Conservation (phyloP, 2,329 filamentous ascomycete genomes). For the Akanthomyces uredinophilus region DNA sequence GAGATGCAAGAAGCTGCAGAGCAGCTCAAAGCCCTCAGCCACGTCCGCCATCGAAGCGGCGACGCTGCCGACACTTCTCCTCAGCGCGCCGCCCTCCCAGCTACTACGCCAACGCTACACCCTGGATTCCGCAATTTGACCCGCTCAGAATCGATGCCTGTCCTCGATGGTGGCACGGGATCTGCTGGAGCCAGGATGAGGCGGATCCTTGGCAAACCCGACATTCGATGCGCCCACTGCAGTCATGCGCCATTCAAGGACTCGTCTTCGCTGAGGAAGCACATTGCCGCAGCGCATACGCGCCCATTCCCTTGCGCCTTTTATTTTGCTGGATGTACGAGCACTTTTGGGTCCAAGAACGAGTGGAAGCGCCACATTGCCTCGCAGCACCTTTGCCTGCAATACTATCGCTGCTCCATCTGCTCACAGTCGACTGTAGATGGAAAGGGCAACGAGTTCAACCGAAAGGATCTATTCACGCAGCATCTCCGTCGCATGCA, state of each 20-base stretch:
- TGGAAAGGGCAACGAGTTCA: conserved; percentile 68
- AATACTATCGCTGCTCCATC: conserved; percentile 59
- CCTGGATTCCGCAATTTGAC: conserved; percentile 4
- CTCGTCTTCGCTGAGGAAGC: conserved; percentile 59
- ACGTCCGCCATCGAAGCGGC: conserved; percentile 52
- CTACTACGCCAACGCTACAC: not conserved
- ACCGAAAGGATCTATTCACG: conserved; percentile 92
- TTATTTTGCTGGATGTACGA: conserved; percentile 73
- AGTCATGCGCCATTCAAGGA: conserved; percentile 63
- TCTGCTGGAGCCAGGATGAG: conserved; percentile 39
- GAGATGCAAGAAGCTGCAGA: conserved; percentile 66
- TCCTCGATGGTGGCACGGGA: conserved; percentile 24
- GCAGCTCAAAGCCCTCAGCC: conserved; percentile 60
- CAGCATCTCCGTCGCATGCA: conserved; percentile 96
- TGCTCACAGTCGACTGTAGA: conserved; percentile 51
- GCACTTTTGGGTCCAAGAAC: conserved; percentile 87
- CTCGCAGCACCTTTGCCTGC: conserved; percentile 76
- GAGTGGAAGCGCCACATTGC: conserved; percentile 96
- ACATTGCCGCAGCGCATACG: conserved; percentile 63
- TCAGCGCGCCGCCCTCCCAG: conserved; percentile 15
- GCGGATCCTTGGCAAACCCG: conserved; percentile 51
- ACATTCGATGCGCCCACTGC: conserved; percentile 57
- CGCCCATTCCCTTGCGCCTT: conserved; percentile 82
- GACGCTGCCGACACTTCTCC: conserved; percentile 26
- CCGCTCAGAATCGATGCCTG: conserved; percentile 16